A percentile compares a stretch with the other conserved stretches of the same genome.
Conservation (phyloP, 495 filamentous ascomycete species). For the Recurvomyces mirabilis region DNA sequence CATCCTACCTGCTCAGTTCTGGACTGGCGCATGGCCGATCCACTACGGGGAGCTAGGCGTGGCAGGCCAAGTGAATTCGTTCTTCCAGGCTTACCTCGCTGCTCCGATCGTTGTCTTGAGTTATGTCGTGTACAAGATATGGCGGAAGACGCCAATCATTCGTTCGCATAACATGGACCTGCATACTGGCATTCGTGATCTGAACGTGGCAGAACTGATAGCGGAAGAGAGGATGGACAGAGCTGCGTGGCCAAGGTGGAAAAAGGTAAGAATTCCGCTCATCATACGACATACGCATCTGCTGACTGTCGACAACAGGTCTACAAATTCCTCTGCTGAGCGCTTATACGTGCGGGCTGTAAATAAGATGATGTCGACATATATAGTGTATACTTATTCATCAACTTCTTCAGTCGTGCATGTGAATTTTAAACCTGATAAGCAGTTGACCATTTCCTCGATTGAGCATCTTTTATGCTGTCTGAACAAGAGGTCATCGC, state of each 20-base stretch:
- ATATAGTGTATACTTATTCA: too few species aligned
- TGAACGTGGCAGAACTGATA: slow-evolving; percentile 64
- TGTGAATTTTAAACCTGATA: too few species aligned
- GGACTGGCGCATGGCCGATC: slow-evolving; percentile 76
- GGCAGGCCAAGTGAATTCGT: slow-evolving; percentile 42
- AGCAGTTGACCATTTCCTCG: too few species aligned
- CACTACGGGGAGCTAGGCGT: slow-evolving; percentile 36
- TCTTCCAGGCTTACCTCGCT: slow-evolving; percentile 73
- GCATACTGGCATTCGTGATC: slow-evolving; percentile 74
- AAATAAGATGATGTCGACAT: too few species aligned
- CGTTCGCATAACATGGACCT: slow-evolving; percentile 66
- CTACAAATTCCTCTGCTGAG: too few species aligned
- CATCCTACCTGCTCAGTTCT: slow-evolving; percentile 87
- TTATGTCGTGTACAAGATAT: slow-evolving; percentile 74
- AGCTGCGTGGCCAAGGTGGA: slow-evolving; percentile 71
- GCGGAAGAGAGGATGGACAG: slow-evolving; percentile 65
- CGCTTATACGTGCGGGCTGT: too few species aligned
- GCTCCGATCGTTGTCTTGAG: slow-evolving; percentile 66
- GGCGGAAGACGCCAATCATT: slow-evolving; percentile 57
- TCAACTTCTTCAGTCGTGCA: too few species aligned
- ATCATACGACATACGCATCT: slow-evolving; percentile 1
- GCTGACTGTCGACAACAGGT: not conserved
- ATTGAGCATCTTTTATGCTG: too few species aligned
- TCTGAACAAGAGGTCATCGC: too few species aligned
- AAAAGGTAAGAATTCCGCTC: slow-evolving; percentile 37